Base-by-base conservation (phyloP, 768 basidiomycete species). In the Daedalea quercina region DNA sequence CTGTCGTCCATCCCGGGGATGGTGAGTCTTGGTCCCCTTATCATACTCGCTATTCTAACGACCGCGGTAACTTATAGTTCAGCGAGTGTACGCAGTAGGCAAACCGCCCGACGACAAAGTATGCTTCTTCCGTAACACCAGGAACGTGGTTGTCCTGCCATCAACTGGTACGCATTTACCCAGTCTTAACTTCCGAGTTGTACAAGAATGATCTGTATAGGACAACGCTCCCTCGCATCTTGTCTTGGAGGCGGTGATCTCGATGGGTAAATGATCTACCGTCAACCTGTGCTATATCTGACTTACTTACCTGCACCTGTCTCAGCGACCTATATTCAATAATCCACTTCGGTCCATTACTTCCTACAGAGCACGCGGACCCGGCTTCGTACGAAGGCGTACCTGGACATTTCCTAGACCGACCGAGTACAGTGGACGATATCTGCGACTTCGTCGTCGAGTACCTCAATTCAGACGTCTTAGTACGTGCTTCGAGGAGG, bases 371-470 rank as follows among this genome's bases (percentile, higher is more conserved):
- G 22, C 67, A 76, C 43, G 69, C 73, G 20, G 60, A 69, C 0
- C 73, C 87, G 13, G 84, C 82, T 8, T 60, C 66, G 2, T 89
- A 91, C 59, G 56, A 67, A 1, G 44, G 73, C 2, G 69, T 65
- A 7, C 56, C 34, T 0, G 50, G 57, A 9, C 22, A 51, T 3
- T 33, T 24, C 7, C 56, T 69, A 3, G 65, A 53, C 17, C 60
- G 76, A 17, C 73, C 78, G 8, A 79, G 80, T 51, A 80, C 74
- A 0, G 76, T 90, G 3, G 72, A 82, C 1, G 87, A 91, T 58
- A 81, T 93, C 13, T 87, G 85, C 55, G 74, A 91, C 52, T 92
- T 93, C 57, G 72, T 92, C 23, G 80, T 90, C 13, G 82, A 92
- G 59, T 93, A 91, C 50, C 89, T 93, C 63, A 77, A 87, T 57